Base-by-base conservation (phyloP, 257 asterid species). In the Verbena officinalis region DNA sequence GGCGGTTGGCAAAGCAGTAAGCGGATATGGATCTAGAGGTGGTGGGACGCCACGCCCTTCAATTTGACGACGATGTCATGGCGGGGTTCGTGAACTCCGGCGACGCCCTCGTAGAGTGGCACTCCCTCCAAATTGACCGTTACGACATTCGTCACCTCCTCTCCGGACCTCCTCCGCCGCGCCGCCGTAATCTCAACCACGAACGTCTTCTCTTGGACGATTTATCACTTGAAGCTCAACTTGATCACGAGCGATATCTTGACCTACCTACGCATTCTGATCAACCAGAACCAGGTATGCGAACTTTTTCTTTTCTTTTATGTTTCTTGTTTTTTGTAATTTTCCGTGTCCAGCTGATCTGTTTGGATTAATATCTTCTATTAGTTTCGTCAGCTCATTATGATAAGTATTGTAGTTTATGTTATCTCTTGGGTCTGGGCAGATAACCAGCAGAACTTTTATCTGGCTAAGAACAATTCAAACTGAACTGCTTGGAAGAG, bases 131-230 rank as follows among this genome's bases (percentile, higher is more conserved):
- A 55, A 94, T 94, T 71, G 99, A 94, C 68, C 95, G 99, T 17
- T 94, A 88, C 83, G 97, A 94, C 80, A 96, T 84, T 59, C 99
- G 99, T 22, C 97, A 90, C 83, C 95, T 90, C 65, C 95, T 94
- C 73, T 68, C 95, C 9, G 71, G 79, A 17, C 95, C 97, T 13
- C 91, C 89, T 7, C 99, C 96, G 9, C 74, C 88, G 19, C 90
- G 95, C 10, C 76, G 86, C 14, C 86, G 86, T 76, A 79, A 50
- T 64, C 80, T 68, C 13, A 72, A 21, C 72, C 57, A 70, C 34
- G 86, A 64, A 8, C 53, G 59, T 72, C 65, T 55, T 56, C 22
- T 67, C 69, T 44, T 65, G 9, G 73, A 66, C 9, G 85, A 84
- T 23, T 72, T 73, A 14, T 67, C 87, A 2, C 55, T 84, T 49